Evolutionary conservation across 2,329 filamentous ascomycete species (phyloP).

Genomic region (Dendrostoma leiphaemia): DNA sequence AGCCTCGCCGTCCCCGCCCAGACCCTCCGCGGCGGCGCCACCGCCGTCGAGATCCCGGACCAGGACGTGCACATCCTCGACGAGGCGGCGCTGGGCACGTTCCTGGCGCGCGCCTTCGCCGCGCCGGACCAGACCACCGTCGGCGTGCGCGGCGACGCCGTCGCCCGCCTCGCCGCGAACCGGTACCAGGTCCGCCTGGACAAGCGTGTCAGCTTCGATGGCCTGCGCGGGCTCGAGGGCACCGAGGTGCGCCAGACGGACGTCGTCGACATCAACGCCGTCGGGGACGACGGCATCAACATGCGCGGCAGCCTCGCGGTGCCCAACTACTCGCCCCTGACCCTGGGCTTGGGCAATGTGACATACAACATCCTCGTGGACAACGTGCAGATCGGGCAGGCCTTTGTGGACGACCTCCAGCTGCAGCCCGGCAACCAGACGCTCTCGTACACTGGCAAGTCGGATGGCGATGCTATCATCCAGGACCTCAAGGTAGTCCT

Average conservation of each 20-base stretch:
- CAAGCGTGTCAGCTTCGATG: conserved; percentile 38
- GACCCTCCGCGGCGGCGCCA: conserved; percentile 35
- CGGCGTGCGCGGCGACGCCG: conserved; percentile 35
- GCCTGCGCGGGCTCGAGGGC: conserved; percentile 37
- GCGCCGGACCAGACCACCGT: conserved; percentile 30
- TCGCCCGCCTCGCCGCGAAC: conserved; percentile 38
- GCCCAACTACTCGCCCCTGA: conserved; percentile 43
- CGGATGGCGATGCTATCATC: conserved; percentile 39
- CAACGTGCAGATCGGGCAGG: conserved; percentile 37
- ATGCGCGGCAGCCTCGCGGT: conserved; percentile 40
- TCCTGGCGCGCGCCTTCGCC: conserved; percentile 40
- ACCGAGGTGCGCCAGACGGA: conserved; percentile 26
- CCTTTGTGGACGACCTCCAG: conserved; percentile 36
- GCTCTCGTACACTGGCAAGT: conserved; percentile 36
- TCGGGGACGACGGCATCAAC: conserved; percentile 37
- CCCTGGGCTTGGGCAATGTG: conserved; percentile 44
- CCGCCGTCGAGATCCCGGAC: conserved; percentile 31
- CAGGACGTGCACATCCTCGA: conserved; percentile 36
- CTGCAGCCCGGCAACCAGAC: conserved; percentile 43
- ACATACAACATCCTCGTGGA: conserved; percentile 42
- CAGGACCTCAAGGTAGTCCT: conserved; percentile 41
- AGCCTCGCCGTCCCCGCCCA: conserved; percentile 31
- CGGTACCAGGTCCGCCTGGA: conserved; percentile 36
- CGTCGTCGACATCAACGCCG: conserved; percentile 28
- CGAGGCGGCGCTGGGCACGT: conserved; percentile 36